Conservation (phyloP, 306 rosid genomes). For the Cucumis hystrix region DNA sequence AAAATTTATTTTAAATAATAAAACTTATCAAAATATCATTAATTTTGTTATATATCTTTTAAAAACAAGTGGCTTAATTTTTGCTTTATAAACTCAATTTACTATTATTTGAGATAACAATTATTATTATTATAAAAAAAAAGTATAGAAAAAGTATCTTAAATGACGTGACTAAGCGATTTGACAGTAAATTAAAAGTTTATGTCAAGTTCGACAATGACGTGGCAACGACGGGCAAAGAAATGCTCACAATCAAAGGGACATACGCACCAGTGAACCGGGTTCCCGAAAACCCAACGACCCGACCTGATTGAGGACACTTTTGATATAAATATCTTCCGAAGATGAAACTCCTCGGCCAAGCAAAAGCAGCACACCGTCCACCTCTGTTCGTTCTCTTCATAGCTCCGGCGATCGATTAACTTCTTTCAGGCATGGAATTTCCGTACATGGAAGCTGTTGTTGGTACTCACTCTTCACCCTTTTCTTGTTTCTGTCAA, state of each 20-base stretch:
- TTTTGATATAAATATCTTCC: not conserved
- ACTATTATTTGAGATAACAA: not conserved
- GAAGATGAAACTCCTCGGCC: not conserved
- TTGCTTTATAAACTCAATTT: too few relatives aligned
- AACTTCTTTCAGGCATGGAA: slow-evolving; percentile 37
- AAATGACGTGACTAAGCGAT: not conserved
- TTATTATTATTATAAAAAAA: too few relatives aligned
- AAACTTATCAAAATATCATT: too few relatives aligned
- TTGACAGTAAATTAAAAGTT: not conserved
- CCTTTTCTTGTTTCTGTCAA: not conserved
- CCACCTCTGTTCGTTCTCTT: not conserved
- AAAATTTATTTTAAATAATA: too few relatives aligned
- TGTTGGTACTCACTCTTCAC: slow-evolving; percentile 42
- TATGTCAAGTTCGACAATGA: not conserved
- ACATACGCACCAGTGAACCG: not conserved
- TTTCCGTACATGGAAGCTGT: slow-evolving; percentile 94
- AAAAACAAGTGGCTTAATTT: too few relatives aligned
- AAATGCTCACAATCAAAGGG: not conserved
- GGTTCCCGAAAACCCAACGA: not conserved
- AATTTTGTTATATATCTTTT: too few relatives aligned
- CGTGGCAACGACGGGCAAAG: not conserved
- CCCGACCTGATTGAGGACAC: not conserved
- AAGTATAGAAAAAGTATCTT: not conserved
- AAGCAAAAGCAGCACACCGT: not conserved
- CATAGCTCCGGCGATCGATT: not conserved